Conservation (phyloP, 148 eudicot genomes). For the Heliamphora exappendiculata region DNA sequence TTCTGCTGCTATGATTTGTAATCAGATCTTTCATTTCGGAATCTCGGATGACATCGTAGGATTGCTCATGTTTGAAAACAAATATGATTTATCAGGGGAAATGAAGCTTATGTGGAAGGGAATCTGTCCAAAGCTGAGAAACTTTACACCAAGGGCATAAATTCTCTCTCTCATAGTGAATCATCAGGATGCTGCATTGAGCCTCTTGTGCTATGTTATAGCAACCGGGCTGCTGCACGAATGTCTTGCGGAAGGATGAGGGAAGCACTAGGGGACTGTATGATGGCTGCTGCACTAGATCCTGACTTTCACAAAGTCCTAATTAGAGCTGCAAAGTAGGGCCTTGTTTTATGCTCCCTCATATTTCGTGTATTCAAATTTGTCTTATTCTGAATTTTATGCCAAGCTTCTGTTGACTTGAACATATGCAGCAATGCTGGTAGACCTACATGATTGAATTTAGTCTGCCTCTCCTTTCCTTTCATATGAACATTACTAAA, state of each 20-base stretch:
- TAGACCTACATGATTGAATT: not conserved
- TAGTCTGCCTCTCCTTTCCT: not conserved
- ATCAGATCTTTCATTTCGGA: not conserved
- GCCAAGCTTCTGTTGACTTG: not conserved
- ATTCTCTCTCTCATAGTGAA: conserved; percentile 31
- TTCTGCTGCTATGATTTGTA: not conserved
- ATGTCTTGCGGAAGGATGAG: conserved; percentile 80
- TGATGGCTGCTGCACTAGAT: conserved; percentile 59
- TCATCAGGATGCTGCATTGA: conserved; percentile 28
- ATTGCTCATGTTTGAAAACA: not conserved
- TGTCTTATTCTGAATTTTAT: not conserved
- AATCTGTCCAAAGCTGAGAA: conserved; percentile 66
- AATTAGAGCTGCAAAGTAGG: conserved; percentile 91
- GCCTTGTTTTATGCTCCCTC: conserved; percentile 2
- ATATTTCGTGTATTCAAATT: not conserved
- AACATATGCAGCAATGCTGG: not conserved
- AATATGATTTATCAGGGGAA: conserved; percentile 56
- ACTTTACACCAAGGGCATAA: conserved; percentile 70
- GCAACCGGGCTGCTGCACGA: conserved; percentile 90
- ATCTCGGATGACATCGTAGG: not conserved
- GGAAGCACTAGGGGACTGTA: conserved; percentile 78
- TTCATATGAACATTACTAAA: not conserved
- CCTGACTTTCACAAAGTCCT: conserved; percentile 64
- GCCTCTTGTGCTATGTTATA: conserved; percentile 84
- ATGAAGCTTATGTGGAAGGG: conserved; percentile 74